A percentile compares a stretch with the other conserved stretches of the same genome.
These are phyloP conservation scores for Purshia tridentata DNA, from an alignment of 306 rosid species.

Conservation along the genomic window DNA sequence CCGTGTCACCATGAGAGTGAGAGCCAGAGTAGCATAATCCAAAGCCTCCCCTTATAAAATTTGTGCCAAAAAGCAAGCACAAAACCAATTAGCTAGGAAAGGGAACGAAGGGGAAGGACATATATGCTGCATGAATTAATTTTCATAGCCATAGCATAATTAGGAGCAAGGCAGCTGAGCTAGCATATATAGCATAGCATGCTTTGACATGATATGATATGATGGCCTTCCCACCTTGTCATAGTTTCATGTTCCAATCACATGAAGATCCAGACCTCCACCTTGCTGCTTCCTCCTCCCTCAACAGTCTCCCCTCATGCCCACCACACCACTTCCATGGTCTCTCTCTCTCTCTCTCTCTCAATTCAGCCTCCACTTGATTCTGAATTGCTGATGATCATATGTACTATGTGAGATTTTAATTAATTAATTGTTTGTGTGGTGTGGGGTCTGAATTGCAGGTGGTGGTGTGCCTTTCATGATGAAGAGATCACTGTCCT, in stretches of 20 bases:
- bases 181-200: no score
- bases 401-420: neutral
- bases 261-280: slow-evolving; percentile 55
- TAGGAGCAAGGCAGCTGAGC: no score
- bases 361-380: neutral
- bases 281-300: slow-evolving; percentile 27
- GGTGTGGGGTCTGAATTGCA: slow-evolving; percentile 19
- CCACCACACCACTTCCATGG: slow-evolving; percentile 73
- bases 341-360: slow-evolving; percentile 11
- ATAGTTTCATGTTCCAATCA: slow-evolving; percentile 70
- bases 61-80: slow-evolving; percentile 7
- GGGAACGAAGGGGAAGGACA: neutral
- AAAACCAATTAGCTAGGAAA: neutral
- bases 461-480: slow-evolving; percentile 48
- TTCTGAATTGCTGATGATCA: neutral
- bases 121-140: slow-evolving; percentile 10
- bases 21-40: slow-evolving; percentile 57
- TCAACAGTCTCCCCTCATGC: slow-evolving; percentile 44
- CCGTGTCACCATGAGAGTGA: slow-evolving; percentile 91
- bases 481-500: slow-evolving; percentile 91
- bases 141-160: neutral
- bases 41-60: slow-evolving; percentile 23
- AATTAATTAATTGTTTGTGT: neutral
- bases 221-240: slow-evolving; percentile 75
- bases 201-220: neutral